Evolutionary conservation across 2,329 filamentous ascomycete genomes (phyloP).

Genomic region (Fusarium sp.): DNA sequence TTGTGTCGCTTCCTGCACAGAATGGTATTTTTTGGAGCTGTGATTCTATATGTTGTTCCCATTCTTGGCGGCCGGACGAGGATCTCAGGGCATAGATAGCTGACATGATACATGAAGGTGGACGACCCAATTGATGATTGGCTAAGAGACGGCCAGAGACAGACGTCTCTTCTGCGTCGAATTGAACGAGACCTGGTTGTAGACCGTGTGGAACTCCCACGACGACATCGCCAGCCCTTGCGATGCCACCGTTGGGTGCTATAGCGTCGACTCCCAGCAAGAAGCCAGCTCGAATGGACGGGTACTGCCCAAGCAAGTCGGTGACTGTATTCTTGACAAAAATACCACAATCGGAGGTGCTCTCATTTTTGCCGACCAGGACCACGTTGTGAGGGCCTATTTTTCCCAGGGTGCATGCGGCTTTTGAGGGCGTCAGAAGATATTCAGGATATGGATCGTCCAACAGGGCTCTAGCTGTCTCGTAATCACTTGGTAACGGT

Average conservation of each 20-base stretch:
- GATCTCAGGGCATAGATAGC: fast-evolving
- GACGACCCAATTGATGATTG: neutral
- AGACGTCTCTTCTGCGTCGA: neutral
- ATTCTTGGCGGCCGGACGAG: fast-evolving
- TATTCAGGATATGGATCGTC: fast-evolving
- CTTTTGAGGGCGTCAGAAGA: neutral
- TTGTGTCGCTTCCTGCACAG: too few relatives aligned
- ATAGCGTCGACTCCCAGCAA: neutral
- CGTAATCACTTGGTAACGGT: neutral
- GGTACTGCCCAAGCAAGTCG: neutral
- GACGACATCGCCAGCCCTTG: neutral
- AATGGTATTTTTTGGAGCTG: too few relatives aligned
- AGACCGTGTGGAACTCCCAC: neutral
- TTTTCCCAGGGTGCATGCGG: neutral
- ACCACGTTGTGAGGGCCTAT: neutral
- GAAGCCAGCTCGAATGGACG: neutral
- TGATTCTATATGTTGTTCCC: neutral
- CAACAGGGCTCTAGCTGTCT: neutral
- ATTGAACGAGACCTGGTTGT: neutral
- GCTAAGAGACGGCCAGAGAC: fast-evolving
- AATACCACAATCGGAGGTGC: fast-evolving
- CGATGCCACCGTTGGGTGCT: neutral
- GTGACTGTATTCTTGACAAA: neutral
- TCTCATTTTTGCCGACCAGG: fast-evolving
- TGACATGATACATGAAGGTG: fast-evolving